These are phyloP conservation scores for Testicularia cyperi DNA, from an alignment of 1,284 basidiomycete genomes.

Conservation along the genomic window DNA sequence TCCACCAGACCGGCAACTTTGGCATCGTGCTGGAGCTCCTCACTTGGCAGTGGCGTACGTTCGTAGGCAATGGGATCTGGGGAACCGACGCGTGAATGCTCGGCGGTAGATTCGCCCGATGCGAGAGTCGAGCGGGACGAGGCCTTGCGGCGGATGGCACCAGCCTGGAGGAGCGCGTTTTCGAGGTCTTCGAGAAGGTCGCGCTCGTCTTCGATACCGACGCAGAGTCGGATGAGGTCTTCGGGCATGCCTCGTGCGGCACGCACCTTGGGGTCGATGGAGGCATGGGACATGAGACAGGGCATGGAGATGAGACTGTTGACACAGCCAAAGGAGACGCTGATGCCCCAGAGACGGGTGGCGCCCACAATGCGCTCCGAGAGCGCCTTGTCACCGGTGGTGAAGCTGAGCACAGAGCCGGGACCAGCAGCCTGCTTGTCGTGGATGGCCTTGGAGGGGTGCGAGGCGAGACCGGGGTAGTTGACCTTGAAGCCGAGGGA, in stretches of 20 bases:
- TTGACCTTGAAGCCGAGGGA: conserved; percentile 86
- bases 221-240: conserved; percentile 94
- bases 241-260: conserved; percentile 93
- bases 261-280: conserved; percentile 88
- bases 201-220: conserved; percentile 92
- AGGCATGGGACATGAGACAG: conserved; percentile 98
- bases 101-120: conserved; percentile 3
- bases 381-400: conserved; percentile 84
- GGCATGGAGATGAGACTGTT: conserved; percentile 99
- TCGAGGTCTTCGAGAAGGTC: conserved; percentile 95
- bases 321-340: conserved; percentile 95
- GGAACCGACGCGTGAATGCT: conserved; percentile 29
- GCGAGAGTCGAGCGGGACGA: background rate
- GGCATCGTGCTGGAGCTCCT: conserved; percentile 8
- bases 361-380: conserved; percentile 91
- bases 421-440: conserved; percentile 75
- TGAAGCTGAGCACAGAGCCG: conserved; percentile 92
- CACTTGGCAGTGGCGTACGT: conserved; percentile 28
- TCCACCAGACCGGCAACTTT: conserved; percentile 32
- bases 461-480: conserved; percentile 84
- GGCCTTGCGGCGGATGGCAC: conserved; percentile 69
- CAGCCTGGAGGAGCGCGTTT: conserved; percentile 84
- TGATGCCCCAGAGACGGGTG: conserved; percentile 93
- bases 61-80: conserved; percentile 28
- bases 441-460: conserved; percentile 84